These are phyloP conservation scores for Trametes polyzona DNA, from an alignment of 1,284 basidiomycete species.

Conservation along the genomic window DNA sequence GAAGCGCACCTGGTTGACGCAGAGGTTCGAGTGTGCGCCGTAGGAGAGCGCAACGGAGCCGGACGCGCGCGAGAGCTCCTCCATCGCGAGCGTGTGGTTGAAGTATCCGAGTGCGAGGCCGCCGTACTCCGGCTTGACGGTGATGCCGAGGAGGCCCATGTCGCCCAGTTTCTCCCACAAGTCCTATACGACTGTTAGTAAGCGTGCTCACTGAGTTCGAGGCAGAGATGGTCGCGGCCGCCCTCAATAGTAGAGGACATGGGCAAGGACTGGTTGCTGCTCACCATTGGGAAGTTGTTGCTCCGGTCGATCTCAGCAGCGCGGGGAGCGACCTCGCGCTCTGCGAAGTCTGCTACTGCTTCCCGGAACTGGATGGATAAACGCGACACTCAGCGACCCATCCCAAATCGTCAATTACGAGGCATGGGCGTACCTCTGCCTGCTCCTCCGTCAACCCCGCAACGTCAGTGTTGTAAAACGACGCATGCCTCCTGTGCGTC, in stretches of 20 bases:
- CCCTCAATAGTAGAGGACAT: no score
- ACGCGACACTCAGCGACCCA: neutral
- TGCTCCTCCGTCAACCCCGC: conserved; percentile 88
- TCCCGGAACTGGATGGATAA: conserved; percentile 66
- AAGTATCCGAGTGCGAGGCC: conserved; percentile 85
- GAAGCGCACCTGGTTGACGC: conserved; percentile 65
- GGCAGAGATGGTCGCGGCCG: neutral
- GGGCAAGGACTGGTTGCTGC: conserved; percentile 26
- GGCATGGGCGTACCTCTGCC: conserved; percentile 62
- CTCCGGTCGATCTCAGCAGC: conserved; percentile 85
- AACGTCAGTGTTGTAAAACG: conserved; percentile 75
- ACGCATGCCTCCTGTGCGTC: conserved; percentile 44
- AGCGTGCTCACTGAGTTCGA: neutral
- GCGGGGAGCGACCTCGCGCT: conserved; percentile 80
- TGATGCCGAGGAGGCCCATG: conserved; percentile 87
- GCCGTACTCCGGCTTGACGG: conserved; percentile 78
- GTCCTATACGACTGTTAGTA: conserved; percentile 52
- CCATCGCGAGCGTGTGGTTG: conserved; percentile 91
- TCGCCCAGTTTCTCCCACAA: conserved; percentile 88
- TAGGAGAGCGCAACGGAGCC: conserved; percentile 93
- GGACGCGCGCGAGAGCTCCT: conserved; percentile 87
- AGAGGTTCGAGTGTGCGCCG: conserved; percentile 92
- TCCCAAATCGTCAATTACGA: neutral
- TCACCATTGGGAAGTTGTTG: conserved; percentile 77
- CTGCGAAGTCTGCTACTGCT: conserved; percentile 77